Evolutionary conservation across 225 moss, liverwort and hornwort species (phyloP).

Genomic region (Straminergon stramineum): DNA sequence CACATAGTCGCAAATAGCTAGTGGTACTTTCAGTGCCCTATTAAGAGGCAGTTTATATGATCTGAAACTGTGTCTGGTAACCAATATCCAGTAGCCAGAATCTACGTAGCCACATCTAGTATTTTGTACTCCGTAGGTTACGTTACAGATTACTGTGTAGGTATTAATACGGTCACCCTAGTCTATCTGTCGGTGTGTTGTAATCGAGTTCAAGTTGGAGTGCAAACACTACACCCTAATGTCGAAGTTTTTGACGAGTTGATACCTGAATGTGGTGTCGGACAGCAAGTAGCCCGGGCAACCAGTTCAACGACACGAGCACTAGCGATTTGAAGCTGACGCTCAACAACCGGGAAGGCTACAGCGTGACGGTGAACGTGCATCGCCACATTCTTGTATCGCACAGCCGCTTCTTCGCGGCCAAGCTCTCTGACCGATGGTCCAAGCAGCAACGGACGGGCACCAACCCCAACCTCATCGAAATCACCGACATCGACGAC

Average conservation of each 20-base stretch:
- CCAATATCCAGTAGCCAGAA: background rate
- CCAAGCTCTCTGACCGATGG: conserved; percentile 75
- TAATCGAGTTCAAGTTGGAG: too few relatives aligned
- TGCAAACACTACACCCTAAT: too few relatives aligned
- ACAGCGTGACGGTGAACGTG: conserved; percentile 69
- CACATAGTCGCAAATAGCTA: background rate
- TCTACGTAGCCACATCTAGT: background rate
- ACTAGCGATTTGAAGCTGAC: conserved; percentile 75
- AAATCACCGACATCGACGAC: conserved; percentile 77
- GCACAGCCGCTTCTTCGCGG: conserved; percentile 78
- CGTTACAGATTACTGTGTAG: too few relatives aligned
- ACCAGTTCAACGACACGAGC: conserved; percentile 66
- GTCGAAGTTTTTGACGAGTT: background rate
- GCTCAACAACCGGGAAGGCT: conserved; percentile 67
- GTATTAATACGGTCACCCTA: too few relatives aligned
- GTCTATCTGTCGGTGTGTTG: background rate
- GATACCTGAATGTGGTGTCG: background rate
- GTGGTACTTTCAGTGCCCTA: background rate
- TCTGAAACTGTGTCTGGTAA: background rate
- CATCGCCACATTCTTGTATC: conserved; percentile 68
- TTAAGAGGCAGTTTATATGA: background rate
- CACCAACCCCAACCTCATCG: conserved; percentile 45
- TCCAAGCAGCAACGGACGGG: conserved; percentile 58
- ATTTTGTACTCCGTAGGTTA: background rate
- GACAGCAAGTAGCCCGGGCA: conserved; percentile 59